phyloP scores from a whole-genome alignment of 1,284 basidiomycete species.

The Rhodotorula sp. region DNA sequence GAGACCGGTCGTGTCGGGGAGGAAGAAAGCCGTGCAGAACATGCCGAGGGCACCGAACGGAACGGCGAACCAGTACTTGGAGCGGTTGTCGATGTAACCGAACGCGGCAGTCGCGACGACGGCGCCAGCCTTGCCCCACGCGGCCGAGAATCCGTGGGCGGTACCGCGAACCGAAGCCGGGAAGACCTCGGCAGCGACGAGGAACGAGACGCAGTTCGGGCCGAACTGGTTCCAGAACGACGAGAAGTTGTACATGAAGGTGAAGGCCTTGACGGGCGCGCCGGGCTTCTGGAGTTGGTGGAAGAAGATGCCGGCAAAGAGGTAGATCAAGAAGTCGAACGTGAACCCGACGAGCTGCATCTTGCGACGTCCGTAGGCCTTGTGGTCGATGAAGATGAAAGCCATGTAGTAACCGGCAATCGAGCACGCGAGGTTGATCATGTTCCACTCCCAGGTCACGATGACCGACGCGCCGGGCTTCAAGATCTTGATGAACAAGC shows the following conservation, averaged over 20 bases:
- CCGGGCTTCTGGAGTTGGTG: conserved; percentile 47
- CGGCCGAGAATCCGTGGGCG: conserved; percentile 51
- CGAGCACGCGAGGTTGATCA: conserved; percentile 53
- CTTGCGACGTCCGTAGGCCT: conserved; percentile 49
- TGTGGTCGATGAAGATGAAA: conserved; percentile 58
- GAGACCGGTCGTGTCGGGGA: conserved; percentile 57
- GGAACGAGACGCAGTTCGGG: conserved; percentile 53
- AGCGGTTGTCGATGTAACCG: conserved; percentile 46
- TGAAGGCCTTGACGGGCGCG: conserved; percentile 44
- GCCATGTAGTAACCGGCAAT: conserved; percentile 57
- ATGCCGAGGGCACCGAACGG: conserved; percentile 57
- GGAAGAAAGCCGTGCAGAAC: conserved; percentile 53
- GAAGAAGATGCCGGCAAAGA: conserved; percentile 50
- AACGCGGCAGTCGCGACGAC: conserved; percentile 49
- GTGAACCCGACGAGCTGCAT: conserved; percentile 54
- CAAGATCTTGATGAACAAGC: conserved; percentile 54
- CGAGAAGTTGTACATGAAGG: conserved; percentile 38
- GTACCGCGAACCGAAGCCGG: conserved; percentile 50
- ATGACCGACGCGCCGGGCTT: conserved; percentile 49
- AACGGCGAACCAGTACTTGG: conserved; percentile 56
- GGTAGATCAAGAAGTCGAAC: conserved; percentile 48
- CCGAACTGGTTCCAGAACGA: conserved; percentile 32
- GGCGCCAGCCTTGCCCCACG: conserved; percentile 50
- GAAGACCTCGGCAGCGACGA: conserved; percentile 48
- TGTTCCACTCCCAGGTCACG: conserved; percentile 57